A percentile compares a stretch with the other conserved stretches of the same genome.
These are phyloP conservation scores for Lathyrus sativus DNA, from an alignment of 306 rosid species.

Conservation along the genomic window DNA sequence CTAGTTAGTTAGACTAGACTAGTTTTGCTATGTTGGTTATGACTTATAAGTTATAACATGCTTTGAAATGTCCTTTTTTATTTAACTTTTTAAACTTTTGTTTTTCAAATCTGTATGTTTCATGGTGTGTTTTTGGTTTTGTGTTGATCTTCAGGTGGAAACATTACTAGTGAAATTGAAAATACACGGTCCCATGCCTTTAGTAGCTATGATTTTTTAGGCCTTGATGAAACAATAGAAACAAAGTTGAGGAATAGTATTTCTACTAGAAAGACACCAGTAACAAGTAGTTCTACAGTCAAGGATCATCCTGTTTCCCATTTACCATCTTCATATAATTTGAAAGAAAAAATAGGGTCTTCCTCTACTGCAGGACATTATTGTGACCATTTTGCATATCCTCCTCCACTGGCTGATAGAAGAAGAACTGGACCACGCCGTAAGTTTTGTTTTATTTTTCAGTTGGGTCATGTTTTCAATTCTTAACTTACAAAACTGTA, in stretches of 20 bases:
- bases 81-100: constrained; percentile 30
- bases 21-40: constrained; percentile 16
- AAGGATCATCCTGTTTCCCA: constrained; percentile 38
- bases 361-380: constrained; percentile 47
- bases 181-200: constrained; percentile 42
- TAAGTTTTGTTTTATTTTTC: constrained; percentile 48
- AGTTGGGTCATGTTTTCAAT: constrained; percentile 9
- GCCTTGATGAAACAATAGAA: constrained; percentile 42
- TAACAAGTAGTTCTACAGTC: constrained; percentile 25
- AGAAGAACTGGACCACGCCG: constrained; percentile 91
- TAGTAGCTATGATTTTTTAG: constrained; percentile 38
- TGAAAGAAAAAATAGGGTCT: constrained; percentile 37
- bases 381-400: constrained; percentile 71
- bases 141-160: constrained; percentile 61
- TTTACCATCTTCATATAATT: constrained; percentile 35
- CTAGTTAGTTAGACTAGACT: constrained; percentile 1
- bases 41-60: constrained; percentile 3
- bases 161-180: constrained; percentile 52
- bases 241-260: constrained; percentile 41
- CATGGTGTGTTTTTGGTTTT: constrained; percentile 43
- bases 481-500: constrained; percentile 24
- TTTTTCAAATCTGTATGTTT: constrained; percentile 33
- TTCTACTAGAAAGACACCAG: constrained; percentile 43
- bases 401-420: constrained; percentile 76
- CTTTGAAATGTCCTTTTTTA: constrained; percentile 29